Base-by-base conservation (phyloP, 2,329 filamentous ascomycete species). In the Phyllosticta citribraziliensis region DNA sequence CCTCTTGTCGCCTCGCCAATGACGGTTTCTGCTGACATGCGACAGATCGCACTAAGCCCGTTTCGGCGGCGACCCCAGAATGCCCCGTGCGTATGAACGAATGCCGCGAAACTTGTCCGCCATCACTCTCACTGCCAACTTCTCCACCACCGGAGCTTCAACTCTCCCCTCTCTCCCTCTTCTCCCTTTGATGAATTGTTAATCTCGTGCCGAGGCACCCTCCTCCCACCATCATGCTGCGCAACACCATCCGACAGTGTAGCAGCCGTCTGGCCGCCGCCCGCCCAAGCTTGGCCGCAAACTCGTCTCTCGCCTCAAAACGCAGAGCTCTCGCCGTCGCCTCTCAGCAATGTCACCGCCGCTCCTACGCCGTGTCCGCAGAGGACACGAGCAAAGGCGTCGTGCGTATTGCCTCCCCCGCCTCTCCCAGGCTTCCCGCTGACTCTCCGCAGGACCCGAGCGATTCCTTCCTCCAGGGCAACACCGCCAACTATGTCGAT, bases 401-500 rank as follows among this genome's bases (percentile, higher is more conserved):
- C 71, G 82, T 84, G 78, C 75, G 82, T 70, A 63, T 62, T 62
- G n/a, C 61, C 62, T 66, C 47, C 64, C 64, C 65, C 64, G 47
- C 61, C 56, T 40, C 53, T 19, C 58, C 62, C 52, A 30, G 35
- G n/a, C 14, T 30, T 19, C 20, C 56, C 52, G 66, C 72, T 72
- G 67, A 73, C 67, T 56, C 64, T 64, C 64, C 64, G 63, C 67
- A 84, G 82, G 91, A 96, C 74, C 85, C 92, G 66, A 96, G 89
- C 76, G 94, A 99, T 78, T 96, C 87, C 79, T 99, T 99, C 82
- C 84, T 99, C 64, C 90, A 91, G 65, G 94, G 94, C 67, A 97
- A 90, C 81, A 94, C 93, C 64, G 94, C 94, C 77, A 97, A 96
- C 80, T 99, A 99, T 80, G 91, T 99, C 74, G 94, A 99, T 76